A percentile compares a stretch with the other conserved stretches of the same genome.
phyloP scores from a whole-genome alignment of 768 basidiomycete species.

The Pluteus cervinus region DNA sequence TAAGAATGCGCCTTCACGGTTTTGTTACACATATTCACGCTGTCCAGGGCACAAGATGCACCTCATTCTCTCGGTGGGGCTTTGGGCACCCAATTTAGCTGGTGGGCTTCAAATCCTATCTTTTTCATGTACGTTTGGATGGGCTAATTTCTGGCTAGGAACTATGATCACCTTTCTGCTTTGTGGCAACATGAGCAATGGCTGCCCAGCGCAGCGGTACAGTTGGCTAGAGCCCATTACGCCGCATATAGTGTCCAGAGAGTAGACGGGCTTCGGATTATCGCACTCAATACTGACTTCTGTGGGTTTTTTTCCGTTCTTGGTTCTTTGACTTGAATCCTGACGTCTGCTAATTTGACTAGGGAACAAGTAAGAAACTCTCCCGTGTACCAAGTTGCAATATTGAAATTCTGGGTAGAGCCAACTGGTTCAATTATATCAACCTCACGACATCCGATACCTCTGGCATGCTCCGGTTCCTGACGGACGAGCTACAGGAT shows the following conservation, averaged over 20 bases:
- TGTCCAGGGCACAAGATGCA: too few species aligned
- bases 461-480: constrained; percentile 71
- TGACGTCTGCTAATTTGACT: constrained; percentile 4
- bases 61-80: constrained; percentile 49
- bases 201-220: constrained; percentile 52
- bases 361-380: constrained; percentile 30
- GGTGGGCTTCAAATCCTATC: constrained; percentile 29
- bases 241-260: constrained; percentile 68
- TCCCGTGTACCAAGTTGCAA: not conserved
- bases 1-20: too few species aligned
- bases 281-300: constrained; percentile 72
- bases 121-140: not conserved
- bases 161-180: constrained; percentile 67
- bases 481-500: constrained; percentile 73
- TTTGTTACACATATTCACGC: too few species aligned
- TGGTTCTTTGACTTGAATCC: not conserved
- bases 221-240: constrained; percentile 61
- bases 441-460: constrained; percentile 63
- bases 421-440: constrained; percentile 75
- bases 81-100: constrained; percentile 58
- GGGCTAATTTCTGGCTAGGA: constrained; percentile 33
- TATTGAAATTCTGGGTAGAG: constrained; percentile 21
- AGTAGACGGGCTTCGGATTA: constrained; percentile 59
- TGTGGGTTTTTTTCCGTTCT: constrained; percentile 37
- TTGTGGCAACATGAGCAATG: constrained; percentile 71